Evolutionary conservation across 2,329 filamentous ascomycete species (phyloP), one percentile per base, ranked within the genome.

Genomic region (Fusarium sp.): DNA sequence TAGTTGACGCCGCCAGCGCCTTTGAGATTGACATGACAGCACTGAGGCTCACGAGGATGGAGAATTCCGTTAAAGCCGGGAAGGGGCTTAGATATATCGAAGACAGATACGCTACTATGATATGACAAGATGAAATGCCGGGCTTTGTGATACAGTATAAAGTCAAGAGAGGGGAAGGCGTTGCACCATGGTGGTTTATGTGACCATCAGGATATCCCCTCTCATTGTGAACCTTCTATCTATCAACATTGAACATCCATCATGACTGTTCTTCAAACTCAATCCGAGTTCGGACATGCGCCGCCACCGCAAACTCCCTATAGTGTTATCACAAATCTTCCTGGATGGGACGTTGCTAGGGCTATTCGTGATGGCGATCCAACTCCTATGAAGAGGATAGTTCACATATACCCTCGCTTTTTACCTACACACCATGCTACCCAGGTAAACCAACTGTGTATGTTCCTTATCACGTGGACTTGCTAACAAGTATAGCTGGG

Each of bases 391-490:
- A 46, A 73, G 34, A 74, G 53, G 19, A 45, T 85, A 3, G 77
- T 77, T 51, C 80, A 82, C 58, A 78, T 85, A 28, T 86, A 86
- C 49, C 84, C 84, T 13, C 81, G 84, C 6, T 83, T 85, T 61
- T 66, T 74, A 2, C 83, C 84, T 2, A 82, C 78, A n/a, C 77
- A 79, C 1, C 73, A 73, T 30, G 74, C 77, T 19, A 76, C 75
- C 4, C 59, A 75, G 70, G 82, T 83, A 63, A 71, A 31, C 19
- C 11, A 18, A 10, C 10, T 7, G 12, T 7, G 2, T 2, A 5
- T 6, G 25, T 16, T 19, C 7, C 6, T 11, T 14, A 14, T 11
- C 4, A 31, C 19, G 5, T 7, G 14, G 30, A 5, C n/a, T n/a
- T 25, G 19, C 37, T 51, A 21, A 62, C 13, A 9, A 25, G 18